A percentile compares a stretch with the other conserved stretches of the same genome.
phyloP scores from a whole-genome alignment of 2,329 filamentous ascomycete genomes.

The Fusarium mundagurra region DNA sequence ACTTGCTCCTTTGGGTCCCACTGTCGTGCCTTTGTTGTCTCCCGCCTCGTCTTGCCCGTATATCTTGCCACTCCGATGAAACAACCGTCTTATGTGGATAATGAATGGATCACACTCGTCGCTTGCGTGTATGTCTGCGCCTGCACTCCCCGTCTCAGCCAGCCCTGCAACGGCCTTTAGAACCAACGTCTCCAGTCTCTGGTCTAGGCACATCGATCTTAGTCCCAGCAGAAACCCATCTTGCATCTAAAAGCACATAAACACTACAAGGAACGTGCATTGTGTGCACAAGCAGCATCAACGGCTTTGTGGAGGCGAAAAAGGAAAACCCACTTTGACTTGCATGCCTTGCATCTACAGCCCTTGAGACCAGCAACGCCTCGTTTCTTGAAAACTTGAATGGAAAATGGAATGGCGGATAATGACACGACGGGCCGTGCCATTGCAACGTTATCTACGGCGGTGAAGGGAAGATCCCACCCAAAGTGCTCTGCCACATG shows the following conservation, averaged over 20 bases:
- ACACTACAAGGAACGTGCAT: conserved; percentile 28
- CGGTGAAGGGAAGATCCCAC: conserved; percentile 29
- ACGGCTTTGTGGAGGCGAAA: conserved; percentile 31
- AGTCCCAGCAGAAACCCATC: conserved; percentile 30
- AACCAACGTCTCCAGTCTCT: conserved; percentile 14
- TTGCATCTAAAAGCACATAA: conserved; percentile 28
- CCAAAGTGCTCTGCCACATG: conserved; percentile 18
- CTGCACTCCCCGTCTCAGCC: conserved; percentile 15
- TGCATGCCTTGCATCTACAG: conserved; percentile 28
- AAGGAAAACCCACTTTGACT: conserved; percentile 15
- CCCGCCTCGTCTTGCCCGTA: conserved; percentile 9
- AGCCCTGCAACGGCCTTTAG: conserved; percentile 26
- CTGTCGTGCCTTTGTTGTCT: conserved; percentile 17
- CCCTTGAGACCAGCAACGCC: conserved; percentile 7
- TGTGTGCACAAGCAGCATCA: conserved; percentile 15
- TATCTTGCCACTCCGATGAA: conserved; percentile 36
- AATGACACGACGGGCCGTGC: neutral
- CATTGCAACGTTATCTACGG: conserved; percentile 15
- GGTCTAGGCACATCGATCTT: conserved; percentile 20
- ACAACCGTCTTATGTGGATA: conserved; percentile 15
- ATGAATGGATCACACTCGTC: neutral
- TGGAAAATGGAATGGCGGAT: neutral
- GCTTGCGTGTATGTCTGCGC: neutral
- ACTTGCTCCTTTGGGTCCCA: conserved; percentile 1
- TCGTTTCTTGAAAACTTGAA: neutral